Percentiles rank a stretch among this genome's conserved stretches.
Evolutionary conservation across 2,329 filamentous ascomycete species (phyloP).

Genomic region (Teratosphaeria destructans): DNA sequence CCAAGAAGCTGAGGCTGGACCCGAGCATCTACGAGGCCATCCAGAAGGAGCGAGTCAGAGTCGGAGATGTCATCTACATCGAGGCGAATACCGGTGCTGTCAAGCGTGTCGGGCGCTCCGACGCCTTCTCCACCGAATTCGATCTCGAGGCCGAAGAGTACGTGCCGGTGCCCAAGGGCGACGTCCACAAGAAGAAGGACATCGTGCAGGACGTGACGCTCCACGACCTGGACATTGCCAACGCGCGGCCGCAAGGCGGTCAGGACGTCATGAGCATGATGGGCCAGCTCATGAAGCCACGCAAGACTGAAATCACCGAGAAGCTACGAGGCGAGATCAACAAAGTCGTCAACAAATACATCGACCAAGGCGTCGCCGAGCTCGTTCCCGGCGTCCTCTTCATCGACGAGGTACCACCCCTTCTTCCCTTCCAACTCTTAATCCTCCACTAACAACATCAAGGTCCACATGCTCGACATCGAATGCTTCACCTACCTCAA

Average conservation of each 20-base stretch:
- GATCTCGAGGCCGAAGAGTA: slow-evolving; percentile 98
- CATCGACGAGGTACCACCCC: slow-evolving; percentile 74
- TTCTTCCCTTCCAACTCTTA: neutral
- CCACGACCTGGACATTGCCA: slow-evolving; percentile 92
- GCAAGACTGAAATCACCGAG: slow-evolving; percentile 98
- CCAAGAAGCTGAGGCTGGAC: slow-evolving; percentile 94
- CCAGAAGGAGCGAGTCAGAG: slow-evolving; percentile 91
- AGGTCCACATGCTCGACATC: slow-evolving; percentile 99
- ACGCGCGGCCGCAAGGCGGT: slow-evolving; percentile 86
- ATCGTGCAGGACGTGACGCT: slow-evolving; percentile 97
- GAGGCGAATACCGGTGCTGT: slow-evolving; percentile 97
- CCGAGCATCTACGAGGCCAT: slow-evolving; percentile 99
- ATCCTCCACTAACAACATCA: neutral
- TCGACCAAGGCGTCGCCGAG: slow-evolving; percentile 95
- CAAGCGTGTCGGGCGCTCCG: slow-evolving; percentile 90
- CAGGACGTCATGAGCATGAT: slow-evolving; percentile 99
- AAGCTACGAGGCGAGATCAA: slow-evolving; percentile 94
- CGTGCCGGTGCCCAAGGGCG: slow-evolving; percentile 94
- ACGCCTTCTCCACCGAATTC: slow-evolving; percentile 96
- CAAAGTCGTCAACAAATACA: slow-evolving; percentile 98
- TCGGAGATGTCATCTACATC: slow-evolving; percentile 97
- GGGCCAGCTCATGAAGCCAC: slow-evolving; percentile 98
- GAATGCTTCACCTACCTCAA: slow-evolving; percentile 99
- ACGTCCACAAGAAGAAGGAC: slow-evolving; percentile 99
- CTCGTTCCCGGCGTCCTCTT: slow-evolving; percentile 96